Percentiles rank a stretch among this genome's conserved stretches.
Evolutionary conservation across 495 filamentous ascomycete species (phyloP).

Genomic region (Sphaerosporella brunnea): DNA sequence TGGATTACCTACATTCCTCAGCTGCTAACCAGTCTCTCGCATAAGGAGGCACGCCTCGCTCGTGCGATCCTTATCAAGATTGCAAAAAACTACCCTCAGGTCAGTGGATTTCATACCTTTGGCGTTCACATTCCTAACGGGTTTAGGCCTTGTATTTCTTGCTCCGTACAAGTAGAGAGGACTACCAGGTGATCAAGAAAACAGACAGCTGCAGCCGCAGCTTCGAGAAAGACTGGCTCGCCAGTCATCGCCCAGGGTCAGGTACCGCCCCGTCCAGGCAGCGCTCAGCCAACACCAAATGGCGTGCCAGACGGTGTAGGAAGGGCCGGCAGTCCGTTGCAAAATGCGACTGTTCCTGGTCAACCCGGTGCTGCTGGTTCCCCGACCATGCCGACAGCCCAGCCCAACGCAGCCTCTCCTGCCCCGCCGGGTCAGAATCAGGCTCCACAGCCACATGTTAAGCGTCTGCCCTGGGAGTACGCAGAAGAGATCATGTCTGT

Average conservation of each 20-base stretch:
- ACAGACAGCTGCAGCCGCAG: slow-evolving; percentile 24
- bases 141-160: slow-evolving; percentile 66
- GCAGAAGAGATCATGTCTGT: slow-evolving; percentile 86
- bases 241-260: slow-evolving; percentile 16
- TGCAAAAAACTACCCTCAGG: slow-evolving; percentile 81
- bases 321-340: slow-evolving; percentile 23
- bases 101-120: slow-evolving; percentile 4
- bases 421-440: slow-evolving; percentile 28
- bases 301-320: slow-evolving; percentile 13
- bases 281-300: slow-evolving; percentile 23
- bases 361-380: slow-evolving; percentile 22
- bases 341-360: slow-evolving; percentile 12
- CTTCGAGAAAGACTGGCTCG: slow-evolving; percentile 18
- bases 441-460: slow-evolving; percentile 28
- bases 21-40: slow-evolving; percentile 68
- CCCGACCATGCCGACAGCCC: slow-evolving; percentile 22
- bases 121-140: slow-evolving; percentile 9
- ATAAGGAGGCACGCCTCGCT: slow-evolving; percentile 76
- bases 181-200: slow-evolving; percentile 87
- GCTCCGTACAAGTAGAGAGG: slow-evolving; percentile 82
- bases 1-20: slow-evolving; percentile 99
- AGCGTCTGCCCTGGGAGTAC: slow-evolving; percentile 82
- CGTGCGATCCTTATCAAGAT: slow-evolving; percentile 74
- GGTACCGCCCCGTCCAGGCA: slow-evolving; percentile 27
- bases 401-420: slow-evolving; percentile 28